Base-by-base conservation (phyloP, 768 basidiomycete genomes). In the Arthromyces matolae region DNA sequence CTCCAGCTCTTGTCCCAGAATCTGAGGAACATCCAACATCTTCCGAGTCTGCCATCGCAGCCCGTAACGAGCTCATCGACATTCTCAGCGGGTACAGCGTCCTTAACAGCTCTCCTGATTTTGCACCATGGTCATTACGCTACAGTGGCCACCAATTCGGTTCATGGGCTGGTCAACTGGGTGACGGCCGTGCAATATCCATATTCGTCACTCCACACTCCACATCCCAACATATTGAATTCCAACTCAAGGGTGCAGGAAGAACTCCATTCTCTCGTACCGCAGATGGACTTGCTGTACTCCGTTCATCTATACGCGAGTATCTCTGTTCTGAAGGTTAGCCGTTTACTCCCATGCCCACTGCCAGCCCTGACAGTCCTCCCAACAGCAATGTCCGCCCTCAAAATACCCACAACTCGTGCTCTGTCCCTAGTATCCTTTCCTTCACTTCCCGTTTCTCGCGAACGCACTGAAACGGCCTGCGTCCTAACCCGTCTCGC, bases 131-230 rank as follows among this genome's bases (percentile, higher is more conserved):
- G 90, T 84, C 89, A 4, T 74, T 93, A 24, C 76, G 93, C 13
- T 98, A 97, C 62, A 91, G 88, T 53, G 94, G 93, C 0, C 89
- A 92, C 60, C 90, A 93, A 57, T 93, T 93, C 58, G 91, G 92
- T 0, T 68, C 61, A 3, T 97, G 87, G 84, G 94, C 96, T 1
- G 93, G 93, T 20, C 96, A 97, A 62, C 75, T 99, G 4, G 96
- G 96, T 10, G 95, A 98, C 59, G 96, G 96, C 0, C 78, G 96
- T 14, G 95, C 96, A 1, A 89, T 92, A n/a, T 89, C 89, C 8
- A 80, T 99, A 91, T 89, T 90, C 47, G 83, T 83, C n/a, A 91
- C 90, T 0, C 81, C 86, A 0, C 83, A 89, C 50, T 83, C 84
- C 0, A 61, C 78, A 2, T 69, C 78, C 14, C 58, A 73, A 4